Base-by-base conservation (phyloP, 345 rosid genomes). In the Cardamine occulta region DNA sequence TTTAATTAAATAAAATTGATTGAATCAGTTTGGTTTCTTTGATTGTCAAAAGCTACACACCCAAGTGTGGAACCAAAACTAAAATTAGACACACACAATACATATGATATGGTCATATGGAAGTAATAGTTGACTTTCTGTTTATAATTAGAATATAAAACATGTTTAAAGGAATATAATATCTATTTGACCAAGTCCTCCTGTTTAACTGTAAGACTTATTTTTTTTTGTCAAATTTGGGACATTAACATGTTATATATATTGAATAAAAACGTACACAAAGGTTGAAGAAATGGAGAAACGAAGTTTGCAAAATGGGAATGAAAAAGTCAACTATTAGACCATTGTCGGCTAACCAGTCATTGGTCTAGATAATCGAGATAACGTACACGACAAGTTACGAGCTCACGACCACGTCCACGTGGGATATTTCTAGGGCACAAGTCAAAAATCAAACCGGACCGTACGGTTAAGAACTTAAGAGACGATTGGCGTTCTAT, bases 11-110 rank as follows among this genome's bases (percentile, higher is more conserved):
- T 37, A 37, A 0, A 37, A 10, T 3, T 37, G 42, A 14, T 18
- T 28, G 29, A 69, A 11, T 47, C 12, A 24, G 52, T 40, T 7
- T 58, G 57, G 57, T 70, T 21, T 45, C 32, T 48, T 54, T 76
- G 75, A 61, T 66, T 51, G 8, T 2, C 19, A 17, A 39, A 85
- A 85, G 79, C 84, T 92, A 59, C 89, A 90, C 81, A 96, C 89
- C 1, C 73, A 86, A 9, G 87, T 89, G 68, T 84, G 96, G 76
- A 96, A 91, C 26, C 84, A 87, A 69, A 86, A 80, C 48, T 39
- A 40, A 72, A 29, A 39, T 85, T 63, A 63, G 23, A 24, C 24
- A 52, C 24, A 32, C 13, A 63, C 61, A 32, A 3, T 12, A 47
- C 35, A 26, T 21, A 21, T 21, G 23, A 28, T 28, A 28, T 28